A percentile compares a stretch with the other conserved stretches of the same genome.
Conservation (phyloP, 495 filamentous ascomycete genomes). For the Annulohypoxylon maeteangense region DNA sequence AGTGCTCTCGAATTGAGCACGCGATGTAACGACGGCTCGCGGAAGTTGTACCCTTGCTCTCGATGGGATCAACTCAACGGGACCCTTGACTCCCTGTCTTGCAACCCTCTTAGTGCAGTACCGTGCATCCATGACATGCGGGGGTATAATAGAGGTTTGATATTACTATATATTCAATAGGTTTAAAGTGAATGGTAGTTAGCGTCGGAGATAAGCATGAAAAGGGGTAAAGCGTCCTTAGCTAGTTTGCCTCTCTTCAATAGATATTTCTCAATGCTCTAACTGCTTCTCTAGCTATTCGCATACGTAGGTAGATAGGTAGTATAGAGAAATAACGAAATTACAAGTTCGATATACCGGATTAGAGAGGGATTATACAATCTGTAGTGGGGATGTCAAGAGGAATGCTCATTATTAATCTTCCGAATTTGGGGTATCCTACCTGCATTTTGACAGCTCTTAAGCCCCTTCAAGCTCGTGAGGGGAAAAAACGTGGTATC, state of each 20-base stretch:
- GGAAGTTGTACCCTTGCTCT: conserved; percentile 45
- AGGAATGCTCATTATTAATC: conserved; percentile 34
- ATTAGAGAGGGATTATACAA: not conserved
- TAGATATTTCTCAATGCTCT: not conserved
- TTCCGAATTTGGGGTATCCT: conserved; percentile 42
- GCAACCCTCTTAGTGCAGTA: conserved; percentile 35
- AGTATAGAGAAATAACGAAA: not conserved
- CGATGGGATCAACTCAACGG: conserved; percentile 41
- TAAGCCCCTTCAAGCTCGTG: conserved; percentile 26
- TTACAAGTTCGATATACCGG: not conserved
- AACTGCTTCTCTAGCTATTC: not conserved
- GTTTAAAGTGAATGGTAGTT: conserved; percentile 22
- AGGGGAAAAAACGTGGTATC: conserved; percentile 45
- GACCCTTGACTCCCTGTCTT: conserved; percentile 34
- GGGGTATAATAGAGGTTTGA: conserved; percentile 37
- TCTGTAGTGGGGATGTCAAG: conserved; percentile 14
- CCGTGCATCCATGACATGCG: conserved; percentile 39
- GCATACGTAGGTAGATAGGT: no score
- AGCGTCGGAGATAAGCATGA: conserved; percentile 41
- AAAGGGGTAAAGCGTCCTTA: conserved; percentile 33
- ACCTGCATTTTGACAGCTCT: conserved; percentile 39
- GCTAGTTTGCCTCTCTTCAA: not conserved
- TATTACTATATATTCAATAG: conserved; percentile 26
- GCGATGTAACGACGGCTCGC: conserved; percentile 46
- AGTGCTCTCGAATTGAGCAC: conserved; percentile 11